Percentiles rank a stretch among this genome's conserved stretches.
phyloP scores from a whole-genome alignment of 2,329 filamentous ascomycete species.

The Beauveria australis region DNA sequence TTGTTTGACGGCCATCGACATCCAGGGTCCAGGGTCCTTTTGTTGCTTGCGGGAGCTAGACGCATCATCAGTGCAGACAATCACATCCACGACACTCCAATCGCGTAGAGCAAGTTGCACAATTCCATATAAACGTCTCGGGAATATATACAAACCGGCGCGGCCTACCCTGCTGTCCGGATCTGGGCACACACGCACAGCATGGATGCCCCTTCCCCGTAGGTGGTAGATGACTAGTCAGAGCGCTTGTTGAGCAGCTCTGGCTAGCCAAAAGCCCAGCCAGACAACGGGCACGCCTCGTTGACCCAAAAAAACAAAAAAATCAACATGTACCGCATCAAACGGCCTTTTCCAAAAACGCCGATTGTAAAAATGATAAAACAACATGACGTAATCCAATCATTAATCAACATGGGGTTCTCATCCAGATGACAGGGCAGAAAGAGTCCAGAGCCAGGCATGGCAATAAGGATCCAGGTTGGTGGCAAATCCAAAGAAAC shows the following conservation, averaged over 20 bases:
- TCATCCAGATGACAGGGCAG: not conserved
- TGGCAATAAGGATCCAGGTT: slow-evolving; percentile 6
- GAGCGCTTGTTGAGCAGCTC: not conserved
- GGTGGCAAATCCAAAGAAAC: slow-evolving; percentile 1
- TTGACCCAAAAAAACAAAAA: slow-evolving; percentile 4
- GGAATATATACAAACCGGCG: slow-evolving; percentile 45
- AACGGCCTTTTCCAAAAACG: slow-evolving; percentile 9
- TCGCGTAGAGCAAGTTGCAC: slow-evolving; percentile 11
- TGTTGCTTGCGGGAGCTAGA: not conserved
- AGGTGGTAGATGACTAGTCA: not conserved
- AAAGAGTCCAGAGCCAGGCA: not conserved
- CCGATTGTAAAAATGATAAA: not conserved
- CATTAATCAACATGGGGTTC: not conserved
- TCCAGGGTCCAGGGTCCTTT: not conserved
- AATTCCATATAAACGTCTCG: slow-evolving; percentile 33
- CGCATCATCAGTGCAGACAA: slow-evolving; percentile 3
- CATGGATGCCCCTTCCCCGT: not conserved
- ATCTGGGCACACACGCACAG: slow-evolving; percentile 16
- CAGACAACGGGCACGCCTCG: not conserved
- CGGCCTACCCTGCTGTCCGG: slow-evolving; percentile 48
- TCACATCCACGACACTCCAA: not conserved
- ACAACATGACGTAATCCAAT: slow-evolving; percentile 1
- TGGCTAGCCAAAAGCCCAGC: not conserved
- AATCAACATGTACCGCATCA: not conserved
- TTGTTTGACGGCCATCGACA: not conserved